Base-by-base conservation (phyloP, 2,329 filamentous ascomycete genomes). In the Sporothrix pallida region DNA sequence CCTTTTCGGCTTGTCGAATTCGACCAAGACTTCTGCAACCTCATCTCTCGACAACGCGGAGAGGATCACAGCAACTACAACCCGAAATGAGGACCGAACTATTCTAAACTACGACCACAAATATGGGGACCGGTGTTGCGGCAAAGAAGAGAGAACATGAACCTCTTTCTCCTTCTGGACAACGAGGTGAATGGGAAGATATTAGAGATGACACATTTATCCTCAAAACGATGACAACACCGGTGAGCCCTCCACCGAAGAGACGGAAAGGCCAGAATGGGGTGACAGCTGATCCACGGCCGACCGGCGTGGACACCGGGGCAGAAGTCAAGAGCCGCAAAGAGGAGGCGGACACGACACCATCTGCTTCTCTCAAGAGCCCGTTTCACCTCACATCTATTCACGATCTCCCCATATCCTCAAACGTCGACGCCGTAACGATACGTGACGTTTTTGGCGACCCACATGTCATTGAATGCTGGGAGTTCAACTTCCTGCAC, bases 301-400 rank as follows among this genome's bases (percentile, higher is more conserved):
- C 74, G 31, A 10, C 10, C 63, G 0, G 6, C 9, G 3, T 4
- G 10, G 2, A 10, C 20, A 31, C 46, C 23, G 42, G 17, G 10
- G 42, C 9, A 26, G 17, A 15, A 26, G 15, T 4, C 9, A 23
- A 67, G n/a, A n/a, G 8, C 42, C n/a, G 23, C 2, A 48, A 48
- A 26, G n/a, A 15, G 20, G 42, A 12, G 15, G 42, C 13, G 20
- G 10, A 42, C 3, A 13, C 23, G 12, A n/a, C 62, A 48, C 48
- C 62, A 15, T 37, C 9, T 13, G 20, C 58, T 0, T 17, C 31
- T 17, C 62, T 44, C 31, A 10, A 46, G 42, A 75, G 75, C 68
- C 93, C 93, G 0, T 88, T 95, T 76, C 89, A 90, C 73, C 87
- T 96, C 15, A 95, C 92, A 0, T 86, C 85, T 74, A 91, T 96